Percentiles rank a stretch among this genome's conserved stretches.
Conservation (phyloP, 23 red algal genomes). For the Gracilaria domingensis region DNA sequence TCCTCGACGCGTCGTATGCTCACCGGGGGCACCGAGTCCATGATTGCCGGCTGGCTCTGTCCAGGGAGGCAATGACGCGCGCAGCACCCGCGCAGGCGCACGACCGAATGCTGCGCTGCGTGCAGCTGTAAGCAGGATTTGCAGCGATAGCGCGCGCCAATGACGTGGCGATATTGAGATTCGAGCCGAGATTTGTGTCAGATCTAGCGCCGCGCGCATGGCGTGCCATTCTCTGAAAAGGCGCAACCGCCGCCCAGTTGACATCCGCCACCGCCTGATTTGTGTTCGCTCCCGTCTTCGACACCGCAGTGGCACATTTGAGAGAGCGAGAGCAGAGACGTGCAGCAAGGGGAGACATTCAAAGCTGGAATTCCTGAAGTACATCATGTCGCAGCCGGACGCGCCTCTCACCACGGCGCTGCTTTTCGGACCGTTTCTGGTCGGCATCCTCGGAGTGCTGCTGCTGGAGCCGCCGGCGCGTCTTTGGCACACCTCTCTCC, state of each 20-base stretch:
- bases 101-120: no score
- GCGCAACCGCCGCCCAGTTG: background rate
- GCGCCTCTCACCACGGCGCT: constrained; percentile 6
- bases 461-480: constrained; percentile 44
- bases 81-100: no score
- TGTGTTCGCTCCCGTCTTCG: background rate
- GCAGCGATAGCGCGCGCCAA: background rate
- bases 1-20: constrained; percentile 38
- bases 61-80: no score
- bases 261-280: background rate
- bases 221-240: background rate
- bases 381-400: constrained; percentile 19
- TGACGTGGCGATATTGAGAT: background rate
- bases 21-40: background rate
- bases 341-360: background rate
- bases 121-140: background rate
- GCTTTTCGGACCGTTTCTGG: constrained; percentile 43
- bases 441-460: constrained; percentile 22
- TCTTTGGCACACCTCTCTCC: constrained; percentile 26
- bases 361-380: background rate
- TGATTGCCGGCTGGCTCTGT: no score
- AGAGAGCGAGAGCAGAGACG: background rate
- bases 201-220: background rate
- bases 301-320: background rate
- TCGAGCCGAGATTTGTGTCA: background rate